Evolutionary conservation across 1,284 basidiomycete species (phyloP), one percentile per base, ranked within the genome.

Genomic region (Cryptococcus sp.): DNA sequence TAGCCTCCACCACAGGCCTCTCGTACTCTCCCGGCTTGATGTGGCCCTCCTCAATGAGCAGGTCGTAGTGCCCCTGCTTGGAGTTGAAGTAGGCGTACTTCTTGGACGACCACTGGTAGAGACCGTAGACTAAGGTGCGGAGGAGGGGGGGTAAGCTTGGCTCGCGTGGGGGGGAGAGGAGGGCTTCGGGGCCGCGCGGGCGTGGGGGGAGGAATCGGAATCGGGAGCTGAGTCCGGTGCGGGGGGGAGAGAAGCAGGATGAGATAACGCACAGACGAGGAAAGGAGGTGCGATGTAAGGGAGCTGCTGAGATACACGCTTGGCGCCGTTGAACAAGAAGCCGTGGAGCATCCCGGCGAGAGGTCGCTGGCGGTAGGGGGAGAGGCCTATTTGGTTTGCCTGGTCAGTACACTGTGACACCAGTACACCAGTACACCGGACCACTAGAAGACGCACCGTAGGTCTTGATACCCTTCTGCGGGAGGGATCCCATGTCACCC

Each of bases 281-380:
- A 92, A 82, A 23, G 92, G 92, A 62, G 91, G 75, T 55, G 84
- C 79, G 79, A 88, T 91, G 81, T 91, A 96, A 47, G 88, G 80
- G 23, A 85, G 80, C 71, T 94, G 88, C 40, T 79, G 80, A 53
- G 86, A 83, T 48, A 92, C 76, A 64, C 92, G 86, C 62, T 82
- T 82, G 81, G 87, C 88, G 47, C 91, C 92, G 79, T 93, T 91
- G 83, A 93, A 90, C 66, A 93, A 70, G 81, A 88, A 95, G 67
- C 79, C 84, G 54, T 82, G 80, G 72, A 94, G 75, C 66, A 86
- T 83, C 60, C 88, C 81, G 49, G 85, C 83, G 46, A 87, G 82
- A 12, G 88, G 84, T 61, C 85, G 85, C 68, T 89, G 84, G 72
- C 86, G 84, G 80, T 84, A 87, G 13, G 91, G 88, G 33, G 93